Percentiles rank a stretch among this genome's conserved stretches.
These are phyloP conservation scores for Rhododendron molle DNA, from an alignment of 148 eudicot genomes.

Conservation along the genomic window DNA sequence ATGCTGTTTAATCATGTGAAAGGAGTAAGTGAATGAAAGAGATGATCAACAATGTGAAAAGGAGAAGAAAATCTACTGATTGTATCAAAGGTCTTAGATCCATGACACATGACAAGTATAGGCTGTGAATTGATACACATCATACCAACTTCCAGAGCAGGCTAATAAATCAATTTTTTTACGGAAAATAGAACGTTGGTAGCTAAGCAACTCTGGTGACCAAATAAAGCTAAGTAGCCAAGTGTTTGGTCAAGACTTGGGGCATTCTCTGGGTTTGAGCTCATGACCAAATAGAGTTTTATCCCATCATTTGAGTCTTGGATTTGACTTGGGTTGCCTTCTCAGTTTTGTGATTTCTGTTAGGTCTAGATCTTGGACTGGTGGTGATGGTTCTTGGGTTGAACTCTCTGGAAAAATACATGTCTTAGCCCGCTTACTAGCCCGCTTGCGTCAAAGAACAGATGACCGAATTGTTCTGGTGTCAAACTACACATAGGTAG, in stretches of 20 bases:
- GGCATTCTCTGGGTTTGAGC: too few relatives aligned
- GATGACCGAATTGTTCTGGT: conserved; percentile 97
- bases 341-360: conserved; percentile 1
- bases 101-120: not conserved
- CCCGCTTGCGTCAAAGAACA: conserved; percentile 76
- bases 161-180: too few relatives aligned
- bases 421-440: conserved; percentile 83
- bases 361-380: conserved; percentile 95
- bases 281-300: not conserved
- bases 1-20: too few relatives aligned
- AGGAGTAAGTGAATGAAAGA: too few relatives aligned
- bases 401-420: conserved; percentile 98
- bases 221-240: not conserved
- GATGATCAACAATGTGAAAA: too few relatives aligned
- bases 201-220: not conserved
- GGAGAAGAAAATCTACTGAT: too few relatives aligned
- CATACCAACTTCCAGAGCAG: not conserved
- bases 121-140: not conserved
- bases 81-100: not conserved
- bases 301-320: too few relatives aligned
- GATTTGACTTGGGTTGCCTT: too few relatives aligned
- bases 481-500: conserved; percentile 96
- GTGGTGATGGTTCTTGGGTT: conserved; percentile 93
- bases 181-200: not conserved
- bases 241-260: too few relatives aligned